Conservation (phyloP, 2,329 filamentous ascomycete species). For the Thelonectria discophora region DNA sequence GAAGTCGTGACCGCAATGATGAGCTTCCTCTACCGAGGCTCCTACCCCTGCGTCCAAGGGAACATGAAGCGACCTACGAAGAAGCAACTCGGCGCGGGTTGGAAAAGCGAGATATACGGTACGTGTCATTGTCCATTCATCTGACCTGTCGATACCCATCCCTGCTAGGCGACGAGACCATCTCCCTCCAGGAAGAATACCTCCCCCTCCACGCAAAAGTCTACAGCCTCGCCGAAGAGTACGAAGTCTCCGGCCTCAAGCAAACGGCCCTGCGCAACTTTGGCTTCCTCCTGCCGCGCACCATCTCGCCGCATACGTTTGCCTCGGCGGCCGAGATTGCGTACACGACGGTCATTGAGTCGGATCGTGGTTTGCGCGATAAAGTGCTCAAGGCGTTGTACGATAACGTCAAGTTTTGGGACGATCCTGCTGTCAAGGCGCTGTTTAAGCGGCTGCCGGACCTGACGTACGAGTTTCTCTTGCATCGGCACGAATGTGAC, state of each 20-base stretch:
- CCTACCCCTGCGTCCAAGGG: conserved; percentile 11
- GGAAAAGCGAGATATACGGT: conserved; percentile 10
- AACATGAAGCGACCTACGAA: neutral
- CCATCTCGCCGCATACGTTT: conserved; percentile 17
- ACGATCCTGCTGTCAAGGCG: conserved; percentile 19
- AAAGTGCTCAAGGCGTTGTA: conserved; percentile 12
- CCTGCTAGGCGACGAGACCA: conserved; percentile 7
- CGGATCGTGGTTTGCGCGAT: conserved; percentile 13
- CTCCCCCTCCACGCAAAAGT: conserved; percentile 24
- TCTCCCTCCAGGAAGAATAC: conserved; percentile 18
- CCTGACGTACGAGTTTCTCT: conserved; percentile 15
- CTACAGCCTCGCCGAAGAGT: conserved; percentile 22
- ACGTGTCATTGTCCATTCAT: neutral
- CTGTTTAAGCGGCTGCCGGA: conserved; percentile 18
- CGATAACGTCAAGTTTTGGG: conserved; percentile 8
- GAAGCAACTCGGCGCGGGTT: conserved; percentile 3
- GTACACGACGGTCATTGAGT: conserved; percentile 17
- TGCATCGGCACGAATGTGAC: conserved; percentile 6
- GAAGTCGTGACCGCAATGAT: conserved; percentile 18
- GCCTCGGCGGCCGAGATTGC: conserved; percentile 14
- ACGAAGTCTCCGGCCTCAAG: conserved; percentile 17
- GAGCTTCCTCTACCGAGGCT: conserved; percentile 17
- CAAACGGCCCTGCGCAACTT: conserved; percentile 16
- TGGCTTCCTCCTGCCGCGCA: conserved; percentile 10
- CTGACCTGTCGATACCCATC: neutral